Conservation (phyloP, 2,329 filamentous ascomycete species). For the Arachnopeziza araneosa region DNA sequence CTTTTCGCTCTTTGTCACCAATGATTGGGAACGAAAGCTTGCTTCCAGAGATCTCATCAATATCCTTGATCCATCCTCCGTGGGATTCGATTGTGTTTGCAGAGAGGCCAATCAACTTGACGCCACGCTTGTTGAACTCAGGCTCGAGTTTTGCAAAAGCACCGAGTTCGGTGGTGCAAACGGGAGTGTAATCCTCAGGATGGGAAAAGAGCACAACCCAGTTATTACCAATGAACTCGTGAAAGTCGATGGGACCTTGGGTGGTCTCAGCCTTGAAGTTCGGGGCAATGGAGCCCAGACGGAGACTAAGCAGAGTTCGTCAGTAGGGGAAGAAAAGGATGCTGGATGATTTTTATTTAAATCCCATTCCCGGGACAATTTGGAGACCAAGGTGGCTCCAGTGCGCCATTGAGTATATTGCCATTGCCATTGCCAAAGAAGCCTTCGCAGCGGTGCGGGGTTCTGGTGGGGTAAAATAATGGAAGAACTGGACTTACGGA, state of each 20-base stretch:
- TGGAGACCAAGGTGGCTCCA: not conserved
- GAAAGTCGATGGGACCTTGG: slow-evolving; percentile 72
- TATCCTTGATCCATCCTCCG: slow-evolving; percentile 86
- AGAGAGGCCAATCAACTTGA: slow-evolving; percentile 86
- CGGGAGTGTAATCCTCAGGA: slow-evolving; percentile 87
- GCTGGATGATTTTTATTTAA: not conserved
- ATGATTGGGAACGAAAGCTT: slow-evolving; percentile 74
- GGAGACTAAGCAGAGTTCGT: slow-evolving; percentile 42
- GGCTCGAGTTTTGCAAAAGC: slow-evolving; percentile 85
- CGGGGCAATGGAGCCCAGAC: slow-evolving; percentile 62
- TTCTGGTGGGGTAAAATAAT: slow-evolving; percentile 1
- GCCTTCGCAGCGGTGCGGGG: not conserved
- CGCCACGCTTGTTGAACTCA: slow-evolving; percentile 80
- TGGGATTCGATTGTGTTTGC: slow-evolving; percentile 84
- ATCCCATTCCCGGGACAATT: not conserved
- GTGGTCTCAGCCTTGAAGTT: slow-evolving; percentile 84
- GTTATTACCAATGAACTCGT: slow-evolving; percentile 71
- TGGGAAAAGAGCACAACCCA: slow-evolving; percentile 84
- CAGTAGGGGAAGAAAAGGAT: not conserved
- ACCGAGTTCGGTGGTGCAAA: slow-evolving; percentile 93
- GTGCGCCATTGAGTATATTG: not conserved
- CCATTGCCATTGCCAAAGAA: not conserved
- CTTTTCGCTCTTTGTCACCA: slow-evolving; percentile 72
- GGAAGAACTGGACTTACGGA: slow-evolving; percentile 12
- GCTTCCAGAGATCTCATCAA: slow-evolving; percentile 69